Base-by-base conservation (phyloP, 805 yeast species). In the Metschnikowia arizonensis region DNA sequence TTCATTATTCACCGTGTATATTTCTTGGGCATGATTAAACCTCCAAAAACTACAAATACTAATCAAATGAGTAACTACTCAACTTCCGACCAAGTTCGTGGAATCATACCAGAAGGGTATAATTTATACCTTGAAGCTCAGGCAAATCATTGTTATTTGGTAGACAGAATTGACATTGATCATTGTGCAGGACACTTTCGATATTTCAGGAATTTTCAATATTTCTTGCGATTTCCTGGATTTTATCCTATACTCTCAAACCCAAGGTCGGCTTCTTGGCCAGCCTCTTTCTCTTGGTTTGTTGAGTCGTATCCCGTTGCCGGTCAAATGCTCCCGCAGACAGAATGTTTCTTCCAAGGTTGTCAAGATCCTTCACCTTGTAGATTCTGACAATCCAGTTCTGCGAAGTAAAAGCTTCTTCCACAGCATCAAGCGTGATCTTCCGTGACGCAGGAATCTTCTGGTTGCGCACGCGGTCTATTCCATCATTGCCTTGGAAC, bases 341-440 rank as follows among this genome's bases (percentile, higher is more conserved):
- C 33, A 71, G 69, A 54, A 83, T 69, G 54, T 81, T 83, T 65
- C 99, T 81, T 40, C 98, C 99, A 54, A 87, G 79, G 49, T 79
- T 80, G 65, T 93, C 99, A 48, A 77, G 74, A 49, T 88, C 91
- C 68, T 89, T 93, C 55, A 93, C 86, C 74, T 88, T 86, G 72
- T 88, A 93, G 50, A 93, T 79, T 69, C 99, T 81, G 15, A 93
- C 97, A 56, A 93, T 78, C 97, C 97, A 95, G 74, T 93, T 95
- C 62, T 89, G 96, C 38, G 91, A 76, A 1, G 99, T 93, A 70
- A 83, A 93, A 0, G 84, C 99, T 73, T 93, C 99, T 58, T 93
- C 98, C 33, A 91, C 74, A 43, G 83, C 83, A 60, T 83, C 83
- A 57, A 91, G 73, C 33, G 78, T 73, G 17, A 69, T 66, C 34